Evolutionary conservation across 2,329 filamentous ascomycete genomes (phyloP).

Genomic region (Colletotrichum spinosum): DNA sequence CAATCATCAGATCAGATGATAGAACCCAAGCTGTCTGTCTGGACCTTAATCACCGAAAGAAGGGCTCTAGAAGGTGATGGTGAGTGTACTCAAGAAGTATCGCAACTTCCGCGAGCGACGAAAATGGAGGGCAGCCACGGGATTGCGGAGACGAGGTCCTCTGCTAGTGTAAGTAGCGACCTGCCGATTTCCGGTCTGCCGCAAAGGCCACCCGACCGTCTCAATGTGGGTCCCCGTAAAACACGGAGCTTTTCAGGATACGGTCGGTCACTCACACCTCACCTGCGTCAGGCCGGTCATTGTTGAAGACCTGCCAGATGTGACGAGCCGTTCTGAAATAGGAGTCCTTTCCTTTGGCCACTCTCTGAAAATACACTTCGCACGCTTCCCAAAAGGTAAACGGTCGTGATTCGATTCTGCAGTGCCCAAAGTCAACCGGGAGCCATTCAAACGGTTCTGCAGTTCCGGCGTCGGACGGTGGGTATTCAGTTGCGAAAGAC

Average conservation of each 20-base stretch:
- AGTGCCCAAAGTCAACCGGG: neutral
- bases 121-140: conserved; percentile 10
- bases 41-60: conserved; percentile 8
- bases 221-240: conserved; percentile 27
- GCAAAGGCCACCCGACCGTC: conserved; percentile 20
- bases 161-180: conserved; percentile 20
- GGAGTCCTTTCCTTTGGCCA: neutral
- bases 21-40: no score
- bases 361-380: no score
- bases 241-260: conserved; percentile 28
- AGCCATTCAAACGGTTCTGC: no score
- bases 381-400: neutral
- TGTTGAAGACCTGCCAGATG: no score
- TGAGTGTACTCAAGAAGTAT: neutral
- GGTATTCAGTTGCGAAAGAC: neutral
- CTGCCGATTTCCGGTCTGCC: conserved; percentile 29
- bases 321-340: neutral
- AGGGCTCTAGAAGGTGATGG: conserved; percentile 20
- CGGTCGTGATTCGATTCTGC: neutral
- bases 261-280: neutral
- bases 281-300: no score
- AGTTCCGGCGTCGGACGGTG: neutral
- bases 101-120: neutral
- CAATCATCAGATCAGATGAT: conserved; percentile 20
- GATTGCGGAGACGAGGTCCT: conserved; percentile 15